Conservation (phyloP, 1,139 yeast species). For the Kluyveromyces sp. region DNA sequence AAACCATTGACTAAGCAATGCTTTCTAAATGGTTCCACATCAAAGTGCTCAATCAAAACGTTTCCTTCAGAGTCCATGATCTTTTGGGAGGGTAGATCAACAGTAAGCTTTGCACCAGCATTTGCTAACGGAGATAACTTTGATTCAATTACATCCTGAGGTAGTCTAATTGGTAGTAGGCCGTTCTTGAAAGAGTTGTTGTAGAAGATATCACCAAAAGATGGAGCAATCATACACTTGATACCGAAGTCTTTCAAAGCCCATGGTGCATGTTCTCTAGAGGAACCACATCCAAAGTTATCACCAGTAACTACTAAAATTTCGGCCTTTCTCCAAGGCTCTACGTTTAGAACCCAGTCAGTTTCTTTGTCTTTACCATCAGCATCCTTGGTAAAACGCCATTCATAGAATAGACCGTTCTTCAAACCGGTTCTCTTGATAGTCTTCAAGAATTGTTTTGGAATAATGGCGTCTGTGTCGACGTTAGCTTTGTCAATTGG, state of each 20-base stretch:
- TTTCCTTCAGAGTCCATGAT: slow-evolving; percentile 65
- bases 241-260: slow-evolving; percentile 96
- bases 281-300: slow-evolving; percentile 97
- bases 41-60: slow-evolving; percentile 73
- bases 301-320: slow-evolving; percentile 89
- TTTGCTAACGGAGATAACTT: slow-evolving; percentile 75
- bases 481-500: slow-evolving; percentile 92
- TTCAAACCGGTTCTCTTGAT: slow-evolving; percentile 93
- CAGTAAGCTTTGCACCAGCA: slow-evolving; percentile 60
- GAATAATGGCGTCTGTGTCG: slow-evolving; percentile 97
- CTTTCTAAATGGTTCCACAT: slow-evolving; percentile 84
- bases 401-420: slow-evolving; percentile 83
- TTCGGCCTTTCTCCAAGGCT: slow-evolving; percentile 72
- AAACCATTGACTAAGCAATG: slow-evolving; percentile 90
- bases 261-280: slow-evolving; percentile 99
- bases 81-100: slow-evolving; percentile 82
- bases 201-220: slow-evolving; percentile 96
- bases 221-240: slow-evolving; percentile 91
- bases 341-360: slow-evolving; percentile 80
- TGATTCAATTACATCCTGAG: slow-evolving; percentile 60
- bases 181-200: slow-evolving; percentile 96
- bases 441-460: slow-evolving; percentile 94
- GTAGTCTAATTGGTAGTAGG: slow-evolving; percentile 79
- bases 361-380: slow-evolving; percentile 74
- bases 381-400: slow-evolving; percentile 63